Evolutionary conservation across 768 basidiomycete genomes (phyloP).

Genomic region (Podaxis sp.): DNA sequence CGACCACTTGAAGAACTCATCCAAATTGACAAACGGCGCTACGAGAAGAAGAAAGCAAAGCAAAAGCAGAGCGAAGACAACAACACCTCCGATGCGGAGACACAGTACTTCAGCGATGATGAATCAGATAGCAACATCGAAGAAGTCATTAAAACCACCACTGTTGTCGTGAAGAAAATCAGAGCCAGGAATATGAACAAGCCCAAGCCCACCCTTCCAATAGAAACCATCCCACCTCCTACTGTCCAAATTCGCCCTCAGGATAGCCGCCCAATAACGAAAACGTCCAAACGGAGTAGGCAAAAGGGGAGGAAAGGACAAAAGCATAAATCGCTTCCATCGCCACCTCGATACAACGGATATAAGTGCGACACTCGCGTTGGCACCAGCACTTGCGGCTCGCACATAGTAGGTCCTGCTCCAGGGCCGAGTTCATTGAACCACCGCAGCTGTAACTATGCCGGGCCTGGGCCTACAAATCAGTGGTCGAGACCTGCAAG

Average conservation of each 20-base stretch:
- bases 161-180: conserved; percentile 20
- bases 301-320: not conserved
- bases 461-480: not conserved
- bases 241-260: not conserved
- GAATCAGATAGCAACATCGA: conserved; percentile 26
- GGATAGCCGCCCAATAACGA: not conserved
- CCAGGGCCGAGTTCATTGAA: not conserved
- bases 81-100: not conserved
- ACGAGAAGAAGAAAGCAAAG: conserved; percentile 22
- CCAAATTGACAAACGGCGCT: conserved; percentile 31
- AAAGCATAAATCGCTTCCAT: not conserved
- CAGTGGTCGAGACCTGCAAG: conserved; percentile 2
- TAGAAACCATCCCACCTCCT: not conserved
- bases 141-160: conserved; percentile 19
- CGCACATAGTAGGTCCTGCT: not conserved
- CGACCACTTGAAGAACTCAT: conserved; percentile 32
- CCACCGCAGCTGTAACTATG: not conserved
- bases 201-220: not conserved
- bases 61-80: conserved; percentile 15
- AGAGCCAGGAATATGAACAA: not conserved
- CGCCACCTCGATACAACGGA: conserved; percentile 5
- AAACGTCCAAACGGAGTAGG: not conserved
- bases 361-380: conserved; percentile 1
- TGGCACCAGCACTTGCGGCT: not conserved
- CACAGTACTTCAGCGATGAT: conserved; percentile 19